Evolutionary conservation across 1,139 yeast genomes (phyloP), one percentile per base, ranked within the genome.

Genomic region (Yamadazyma kanchanaburiensis): DNA sequence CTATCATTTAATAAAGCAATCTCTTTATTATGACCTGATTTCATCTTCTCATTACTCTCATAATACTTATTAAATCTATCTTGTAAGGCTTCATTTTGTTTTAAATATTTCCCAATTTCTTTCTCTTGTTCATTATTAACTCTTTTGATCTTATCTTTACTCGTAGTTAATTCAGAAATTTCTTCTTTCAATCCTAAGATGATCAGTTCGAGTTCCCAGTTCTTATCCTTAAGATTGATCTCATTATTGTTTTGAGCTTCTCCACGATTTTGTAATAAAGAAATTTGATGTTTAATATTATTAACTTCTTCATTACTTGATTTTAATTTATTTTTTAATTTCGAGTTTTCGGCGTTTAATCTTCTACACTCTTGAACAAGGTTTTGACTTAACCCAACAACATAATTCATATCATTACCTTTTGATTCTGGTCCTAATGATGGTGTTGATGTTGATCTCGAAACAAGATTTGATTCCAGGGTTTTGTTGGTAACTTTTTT

Each of bases 341-440:
- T 67, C 33, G 72, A 75, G 48, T 80, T 82, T 37, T 82, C 89
- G 6, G 81, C 80, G 32, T 79, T 84, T 34, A 87, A 66, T 38
- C 82, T 68, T 42, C 96, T 74, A 48, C 95, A 86, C 57, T 88
- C 94, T 16, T 73, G 64, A 17, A 88, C 66, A 37, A 88, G 63
- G 32, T 80, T 82, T 48, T 87, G 95, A 55, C 94, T 83, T 39
- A 88, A 61, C 2, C 87, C 94, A 32, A 88, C 83, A 4, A 85
- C 86, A 53, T 87, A 87, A 45, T 80, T 77, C 62, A 85, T 77
- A 42, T 86, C 91, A 45, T 78, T 75, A 16, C 74, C 74, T 38
- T 68, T 64, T 5, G 68, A 50, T 40, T 69, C 74, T 1, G 71
- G 72, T 2, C 70, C 70, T 34, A 65, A 46, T 4, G 56, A 49